A percentile compares a stretch with the other conserved stretches of the same genome.
phyloP scores from a whole-genome alignment of 352 stramenopile species.

The Pythium aquatile region DNA sequence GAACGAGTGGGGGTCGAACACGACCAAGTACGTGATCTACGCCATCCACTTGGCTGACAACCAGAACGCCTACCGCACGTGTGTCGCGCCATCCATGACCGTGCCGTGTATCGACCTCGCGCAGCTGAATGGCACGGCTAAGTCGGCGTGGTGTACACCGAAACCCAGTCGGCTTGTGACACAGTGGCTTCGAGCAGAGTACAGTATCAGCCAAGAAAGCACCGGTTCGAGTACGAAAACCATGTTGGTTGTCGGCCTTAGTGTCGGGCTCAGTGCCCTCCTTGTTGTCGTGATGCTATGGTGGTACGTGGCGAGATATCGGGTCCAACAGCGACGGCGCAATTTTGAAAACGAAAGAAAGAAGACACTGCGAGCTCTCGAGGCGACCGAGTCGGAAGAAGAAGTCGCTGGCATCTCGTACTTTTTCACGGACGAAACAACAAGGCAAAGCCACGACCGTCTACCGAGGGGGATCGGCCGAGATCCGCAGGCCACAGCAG shows the following conservation, averaged over 20 bases:
- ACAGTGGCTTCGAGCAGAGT: constrained; percentile 40
- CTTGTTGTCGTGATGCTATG: constrained; percentile 12
- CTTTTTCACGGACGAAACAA: constrained; percentile 25
- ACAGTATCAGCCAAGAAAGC: background rate
- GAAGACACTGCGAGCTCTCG: background rate
- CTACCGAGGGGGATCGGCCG: constrained; percentile 12
- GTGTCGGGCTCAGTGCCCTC: constrained; percentile 3
- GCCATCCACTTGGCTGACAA: constrained; percentile 40
- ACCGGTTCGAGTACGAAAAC: background rate
- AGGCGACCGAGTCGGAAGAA: constrained; percentile 11
- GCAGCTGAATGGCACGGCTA: constrained; percentile 6
- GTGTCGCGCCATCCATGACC: constrained; percentile 41
- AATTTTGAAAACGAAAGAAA: constrained; percentile 1
- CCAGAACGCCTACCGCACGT: constrained; percentile 44
- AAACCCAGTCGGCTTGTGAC: constrained; percentile 33
- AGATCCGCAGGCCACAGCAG: constrained; percentile 14
- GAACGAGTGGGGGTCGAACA: constrained; percentile 13
- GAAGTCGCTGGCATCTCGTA: constrained; percentile 17
- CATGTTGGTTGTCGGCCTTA: constrained; percentile 14
- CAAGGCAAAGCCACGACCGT: constrained; percentile 1
- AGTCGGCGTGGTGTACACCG: constrained; percentile 31
- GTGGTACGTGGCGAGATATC: constrained; percentile 12
- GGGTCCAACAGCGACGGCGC: background rate
- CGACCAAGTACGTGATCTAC: constrained; percentile 29
- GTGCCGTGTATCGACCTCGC: constrained; percentile 38